Base-by-base conservation (phyloP, 768 basidiomycete species). In the Piloderma croceum region DNA sequence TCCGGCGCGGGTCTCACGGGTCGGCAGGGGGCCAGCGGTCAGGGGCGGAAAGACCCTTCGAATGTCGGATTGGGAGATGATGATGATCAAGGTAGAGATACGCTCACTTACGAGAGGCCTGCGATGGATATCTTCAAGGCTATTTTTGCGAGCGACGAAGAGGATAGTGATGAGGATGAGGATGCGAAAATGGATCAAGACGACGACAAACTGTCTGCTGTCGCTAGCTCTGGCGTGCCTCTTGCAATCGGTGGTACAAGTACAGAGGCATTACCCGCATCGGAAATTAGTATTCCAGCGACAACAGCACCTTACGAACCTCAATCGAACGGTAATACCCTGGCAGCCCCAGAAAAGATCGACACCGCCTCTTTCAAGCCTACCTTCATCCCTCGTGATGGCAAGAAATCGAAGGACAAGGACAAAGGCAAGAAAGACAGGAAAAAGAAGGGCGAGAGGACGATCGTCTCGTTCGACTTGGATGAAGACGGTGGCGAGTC, bases 81-180 rank as follows among this genome's bases (percentile, higher is more conserved):
- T 54, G 90, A 92, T 31, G 76, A 73, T 21, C 93, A 96, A 57
- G 93, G 91, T 0, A 64, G 74, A 25, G 91, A 93, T 53, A 91
- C 81, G 5, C 68, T 97, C 47, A 92, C 87, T 0, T 93, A 97
- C 59, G 71, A 87, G 51, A 75, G 86, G 27, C 94, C 96, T 2
- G 68, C 81, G 5, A 88, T 91, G 74, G 86, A 91, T 54, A 79
- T 98, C 32, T 99, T 98, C 72, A 96, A 94, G 58, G 92, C 94
- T 3, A 97, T 99, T 45, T 99, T 99, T 58, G 93, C 91, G 9
- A 91, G 88, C 61, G 90, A 90, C 45, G 89, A 90, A 33, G 91
- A 94, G 52, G 87, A 89, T 24, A 82, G 80, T 13, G 86, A 81
- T 7, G 81, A 81, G 3, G 89, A 90, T 3, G 73, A 69, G 1